Evolutionary conservation across 2,329 filamentous ascomycete species (phyloP).

Genomic region (Sclerotinia minor): DNA sequence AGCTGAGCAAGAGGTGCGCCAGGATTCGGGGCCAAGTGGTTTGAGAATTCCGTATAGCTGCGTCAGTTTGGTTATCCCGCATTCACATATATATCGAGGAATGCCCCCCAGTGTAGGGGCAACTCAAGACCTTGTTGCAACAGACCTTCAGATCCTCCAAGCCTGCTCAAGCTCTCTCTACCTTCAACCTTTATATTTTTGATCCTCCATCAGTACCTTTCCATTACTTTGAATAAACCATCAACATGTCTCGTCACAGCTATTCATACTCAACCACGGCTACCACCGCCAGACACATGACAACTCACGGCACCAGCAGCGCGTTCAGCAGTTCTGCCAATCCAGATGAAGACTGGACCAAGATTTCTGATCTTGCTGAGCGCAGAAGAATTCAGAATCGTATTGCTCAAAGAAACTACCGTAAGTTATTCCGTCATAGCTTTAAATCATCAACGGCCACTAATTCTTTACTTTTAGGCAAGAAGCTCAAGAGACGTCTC

Average conservation of each 20-base stretch:
- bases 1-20: constrained; percentile 32
- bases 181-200: constrained; percentile 24
- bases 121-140: constrained; percentile 30
- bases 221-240: constrained; percentile 22
- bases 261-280: constrained; percentile 41
- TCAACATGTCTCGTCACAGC: constrained; percentile 40
- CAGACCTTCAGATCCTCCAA: constrained; percentile 27
- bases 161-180: neutral
- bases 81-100: constrained; percentile 39
- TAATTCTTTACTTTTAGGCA: constrained; percentile 57
- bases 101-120: constrained; percentile 33
- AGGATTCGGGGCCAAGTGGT: constrained; percentile 33
- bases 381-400: constrained; percentile 93
- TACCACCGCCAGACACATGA: constrained; percentile 58
- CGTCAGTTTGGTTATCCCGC: constrained; percentile 33
- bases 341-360: constrained; percentile 97
- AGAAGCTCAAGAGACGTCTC: constrained; percentile 88
- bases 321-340: constrained; percentile 94
- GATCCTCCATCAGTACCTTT: constrained; percentile 26
- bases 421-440: constrained; percentile 54
- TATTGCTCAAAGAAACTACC: constrained; percentile 96
- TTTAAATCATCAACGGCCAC: constrained; percentile 17
- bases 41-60: constrained; percentile 34
- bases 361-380: constrained; percentile 96
- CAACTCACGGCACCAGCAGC: constrained; percentile 79